Evolutionary conservation across 2,329 filamentous ascomycete species (phyloP).

Genomic region (Ilyonectria mors-panacis): DNA sequence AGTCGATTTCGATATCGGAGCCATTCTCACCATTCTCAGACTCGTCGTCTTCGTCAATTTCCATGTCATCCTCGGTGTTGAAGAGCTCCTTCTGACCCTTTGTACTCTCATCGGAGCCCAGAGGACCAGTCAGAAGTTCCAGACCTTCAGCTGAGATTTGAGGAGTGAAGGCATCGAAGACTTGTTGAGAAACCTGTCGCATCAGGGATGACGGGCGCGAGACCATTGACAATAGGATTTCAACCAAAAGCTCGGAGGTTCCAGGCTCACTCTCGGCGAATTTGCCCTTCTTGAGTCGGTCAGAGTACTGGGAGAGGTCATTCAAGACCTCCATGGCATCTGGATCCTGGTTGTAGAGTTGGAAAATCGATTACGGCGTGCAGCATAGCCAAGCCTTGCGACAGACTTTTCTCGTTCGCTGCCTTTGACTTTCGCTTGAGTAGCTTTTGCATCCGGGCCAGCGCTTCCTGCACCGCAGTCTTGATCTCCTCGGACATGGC

Average conservation of each 20-base stretch:
- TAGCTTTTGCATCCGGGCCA: conserved; percentile 68
- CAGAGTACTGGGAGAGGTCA: conserved; percentile 84
- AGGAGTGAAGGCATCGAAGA: conserved; percentile 86
- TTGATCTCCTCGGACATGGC: conserved; percentile 70
- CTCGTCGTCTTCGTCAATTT: conserved; percentile 58
- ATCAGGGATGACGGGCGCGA: conserved; percentile 88
- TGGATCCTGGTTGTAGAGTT: conserved; percentile 90
- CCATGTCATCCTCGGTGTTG: conserved; percentile 74
- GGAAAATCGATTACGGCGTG: conserved; percentile 86
- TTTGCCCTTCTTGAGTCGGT: conserved; percentile 70
- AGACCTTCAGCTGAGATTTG: conserved; percentile 82
- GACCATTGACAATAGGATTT: conserved; percentile 91
- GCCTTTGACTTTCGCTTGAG: conserved; percentile 58
- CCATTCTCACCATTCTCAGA: conserved; percentile 59
- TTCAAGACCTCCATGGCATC: conserved; percentile 87
- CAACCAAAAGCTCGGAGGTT: conserved; percentile 81
- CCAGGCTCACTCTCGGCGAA: conserved; percentile 66
- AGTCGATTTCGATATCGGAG: conserved; percentile 60
- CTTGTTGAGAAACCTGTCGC: conserved; percentile 88
- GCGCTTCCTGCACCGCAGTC: conserved; percentile 66
- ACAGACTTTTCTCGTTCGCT: conserved; percentile 57
- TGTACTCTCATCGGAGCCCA: conserved; percentile 84
- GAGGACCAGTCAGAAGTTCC: conserved; percentile 75
- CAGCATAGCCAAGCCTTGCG: conserved; percentile 81
- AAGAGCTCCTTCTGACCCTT: conserved; percentile 91